Conservation (phyloP, 2,329 filamentous ascomycete species). For the Talaromyces islandicus region DNA sequence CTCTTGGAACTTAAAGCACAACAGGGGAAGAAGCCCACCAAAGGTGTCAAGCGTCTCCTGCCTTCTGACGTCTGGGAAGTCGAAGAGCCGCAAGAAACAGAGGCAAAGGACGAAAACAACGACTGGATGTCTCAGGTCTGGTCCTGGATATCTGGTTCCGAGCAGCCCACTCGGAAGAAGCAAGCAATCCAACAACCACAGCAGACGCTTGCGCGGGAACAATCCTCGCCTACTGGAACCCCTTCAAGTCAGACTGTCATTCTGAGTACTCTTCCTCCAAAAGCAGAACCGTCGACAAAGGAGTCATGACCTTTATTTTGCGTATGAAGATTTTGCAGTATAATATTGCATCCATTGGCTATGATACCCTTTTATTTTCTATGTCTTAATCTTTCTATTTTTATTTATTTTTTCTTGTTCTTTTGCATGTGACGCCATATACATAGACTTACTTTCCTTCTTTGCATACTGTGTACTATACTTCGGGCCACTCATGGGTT, state of each 20-base stretch:
- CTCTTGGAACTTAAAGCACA: constrained; percentile 35
- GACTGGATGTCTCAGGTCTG: constrained; percentile 28
- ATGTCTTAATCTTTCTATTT: background rate
- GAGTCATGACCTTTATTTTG: background rate
- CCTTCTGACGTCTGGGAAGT: constrained; percentile 36
- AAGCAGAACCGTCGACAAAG: constrained; percentile 3
- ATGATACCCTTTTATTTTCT: constrained; percentile 11
- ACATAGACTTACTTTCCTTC: background rate
- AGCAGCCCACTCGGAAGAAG: background rate
- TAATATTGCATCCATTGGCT: background rate
- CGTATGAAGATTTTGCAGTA: background rate
- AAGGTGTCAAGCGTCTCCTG: constrained; percentile 28
- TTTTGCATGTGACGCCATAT: background rate
- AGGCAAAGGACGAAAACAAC: constrained; percentile 19
- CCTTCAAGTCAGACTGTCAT: constrained; percentile 2
- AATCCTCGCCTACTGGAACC: background rate
- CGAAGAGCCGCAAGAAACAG: constrained; percentile 21
- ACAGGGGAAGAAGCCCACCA: constrained; percentile 25
- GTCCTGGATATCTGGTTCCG: constrained; percentile 25
- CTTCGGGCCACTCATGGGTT: background rate
- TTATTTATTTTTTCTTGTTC: background rate
- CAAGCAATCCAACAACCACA: background rate
- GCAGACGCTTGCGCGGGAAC: background rate
- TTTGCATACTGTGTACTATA: background rate
- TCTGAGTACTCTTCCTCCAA: background rate